Conservation (phyloP, 2,329 filamentous ascomycete genomes). For the Gremmenia infestans region DNA sequence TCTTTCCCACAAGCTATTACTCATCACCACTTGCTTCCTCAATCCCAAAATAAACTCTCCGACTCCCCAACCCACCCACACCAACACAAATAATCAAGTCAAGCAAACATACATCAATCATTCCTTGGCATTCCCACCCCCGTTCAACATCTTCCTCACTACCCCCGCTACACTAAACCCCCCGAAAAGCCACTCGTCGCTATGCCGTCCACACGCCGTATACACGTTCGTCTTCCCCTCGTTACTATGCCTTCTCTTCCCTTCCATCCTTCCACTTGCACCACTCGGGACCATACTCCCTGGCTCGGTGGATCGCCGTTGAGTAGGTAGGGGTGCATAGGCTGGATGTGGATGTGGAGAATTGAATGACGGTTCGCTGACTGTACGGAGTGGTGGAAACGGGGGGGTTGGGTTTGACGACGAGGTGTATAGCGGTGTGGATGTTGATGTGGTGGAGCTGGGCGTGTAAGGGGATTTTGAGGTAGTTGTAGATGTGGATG, state of each 20-base stretch:
- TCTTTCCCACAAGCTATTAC: no score
- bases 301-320: background rate
- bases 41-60: background rate
- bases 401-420: background rate
- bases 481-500: no score
- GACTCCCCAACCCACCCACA: constrained; percentile 2
- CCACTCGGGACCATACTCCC: no score
- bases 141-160: constrained; percentile 12
- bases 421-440: background rate
- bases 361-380: background rate
- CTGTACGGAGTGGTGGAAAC: no score
- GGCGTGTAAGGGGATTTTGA: no score
- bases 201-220: constrained; percentile 23
- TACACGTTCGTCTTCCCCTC: constrained; percentile 18
- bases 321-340: background rate
- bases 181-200: constrained; percentile 25
- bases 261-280: background rate
- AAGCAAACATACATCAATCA: background rate
- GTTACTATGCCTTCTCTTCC: constrained; percentile 7
- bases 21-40: background rate
- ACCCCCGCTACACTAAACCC: constrained; percentile 12
- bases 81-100: background rate
- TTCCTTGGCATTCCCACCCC: background rate
- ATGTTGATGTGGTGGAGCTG: no score
- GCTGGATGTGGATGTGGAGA: background rate